Conservation (phyloP, 2,329 filamentous ascomycete species). For the Phialocephala sp. region DNA sequence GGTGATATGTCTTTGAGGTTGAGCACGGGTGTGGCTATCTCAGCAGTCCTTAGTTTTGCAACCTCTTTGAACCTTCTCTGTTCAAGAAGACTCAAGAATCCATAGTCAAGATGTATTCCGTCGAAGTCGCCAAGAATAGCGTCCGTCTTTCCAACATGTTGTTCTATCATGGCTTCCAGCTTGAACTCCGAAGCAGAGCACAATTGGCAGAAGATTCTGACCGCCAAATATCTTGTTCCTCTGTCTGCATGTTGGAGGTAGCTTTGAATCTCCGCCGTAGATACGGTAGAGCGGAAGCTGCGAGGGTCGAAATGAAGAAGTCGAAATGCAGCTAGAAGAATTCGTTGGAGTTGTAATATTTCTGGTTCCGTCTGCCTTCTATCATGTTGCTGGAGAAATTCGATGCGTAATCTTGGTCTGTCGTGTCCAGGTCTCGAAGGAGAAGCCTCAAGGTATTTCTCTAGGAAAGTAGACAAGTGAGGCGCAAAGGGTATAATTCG, state of each 20-base stretch:
- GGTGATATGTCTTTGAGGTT: slow-evolving; percentile 56
- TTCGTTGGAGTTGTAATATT: slow-evolving; percentile 46
- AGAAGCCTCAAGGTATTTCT: slow-evolving; percentile 48
- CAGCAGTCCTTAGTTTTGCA: slow-evolving; percentile 17
- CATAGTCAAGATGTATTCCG: slow-evolving; percentile 76
- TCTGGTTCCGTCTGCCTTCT: slow-evolving; percentile 43
- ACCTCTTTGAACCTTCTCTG: slow-evolving; percentile 46
- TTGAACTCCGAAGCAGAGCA: slow-evolving; percentile 82
- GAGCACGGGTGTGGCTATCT: not conserved
- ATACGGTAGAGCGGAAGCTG: slow-evolving; percentile 68
- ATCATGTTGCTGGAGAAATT: slow-evolving; percentile 37
- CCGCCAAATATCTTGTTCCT: slow-evolving; percentile 77
- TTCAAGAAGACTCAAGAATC: slow-evolving; percentile 69
- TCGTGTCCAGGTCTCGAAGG: slow-evolving; percentile 38
- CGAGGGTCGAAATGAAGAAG: slow-evolving; percentile 77
- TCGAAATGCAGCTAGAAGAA: slow-evolving; percentile 76
- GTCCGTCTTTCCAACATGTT: slow-evolving; percentile 65
- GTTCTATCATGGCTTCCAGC: slow-evolving; percentile 71
- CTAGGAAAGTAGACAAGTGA: slow-evolving; percentile 75
- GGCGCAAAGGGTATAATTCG: slow-evolving; percentile 82
- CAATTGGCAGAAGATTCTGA: slow-evolving; percentile 80
- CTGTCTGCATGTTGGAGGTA: slow-evolving; percentile 67
- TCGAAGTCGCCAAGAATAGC: slow-evolving; percentile 76
- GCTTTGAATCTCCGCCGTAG: slow-evolving; percentile 69
- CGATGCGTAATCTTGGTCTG: slow-evolving; percentile 33